phyloP scores from a whole-genome alignment of 1,284 basidiomycete species.

The Apiotrichum siamense region DNA sequence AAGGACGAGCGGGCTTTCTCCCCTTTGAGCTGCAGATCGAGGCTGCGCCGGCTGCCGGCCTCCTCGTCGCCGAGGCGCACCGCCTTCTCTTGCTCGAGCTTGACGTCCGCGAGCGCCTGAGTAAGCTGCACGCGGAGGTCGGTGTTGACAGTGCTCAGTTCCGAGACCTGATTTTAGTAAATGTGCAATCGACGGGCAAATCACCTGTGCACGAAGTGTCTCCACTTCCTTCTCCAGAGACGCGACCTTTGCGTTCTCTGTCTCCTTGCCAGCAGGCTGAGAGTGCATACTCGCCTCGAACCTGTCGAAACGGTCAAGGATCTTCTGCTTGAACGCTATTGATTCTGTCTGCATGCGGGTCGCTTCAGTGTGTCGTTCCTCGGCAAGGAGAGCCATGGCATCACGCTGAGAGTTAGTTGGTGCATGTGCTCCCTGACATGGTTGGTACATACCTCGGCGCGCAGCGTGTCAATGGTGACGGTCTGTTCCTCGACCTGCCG shows the following conservation, averaged over 20 bases:
- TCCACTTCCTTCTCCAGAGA: conserved; percentile 7
- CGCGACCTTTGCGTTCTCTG: not conserved
- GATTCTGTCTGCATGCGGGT: conserved; percentile 4
- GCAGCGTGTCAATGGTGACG: not conserved
- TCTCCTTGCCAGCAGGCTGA: not conserved
- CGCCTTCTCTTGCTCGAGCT: conserved; percentile 13
- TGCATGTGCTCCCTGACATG: too few relatives aligned
- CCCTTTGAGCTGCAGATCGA: conserved; percentile 17
- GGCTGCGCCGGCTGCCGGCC: conserved; percentile 6
- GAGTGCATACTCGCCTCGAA: not conserved
- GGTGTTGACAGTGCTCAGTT: not conserved
- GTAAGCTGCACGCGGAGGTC: conserved; percentile 14
- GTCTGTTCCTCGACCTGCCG: conserved; percentile 3
- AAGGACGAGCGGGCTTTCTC: conserved; percentile 14
- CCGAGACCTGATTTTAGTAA: conserved; percentile 2
- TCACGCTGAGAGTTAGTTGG: conserved; percentile 9
- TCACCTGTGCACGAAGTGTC: conserved; percentile 8
- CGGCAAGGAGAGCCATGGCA: not conserved
- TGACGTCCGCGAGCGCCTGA: conserved; percentile 4
- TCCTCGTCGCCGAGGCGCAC: conserved; percentile 11
- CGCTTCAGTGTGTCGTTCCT: conserved; percentile 5
- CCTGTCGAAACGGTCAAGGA: conserved; percentile 7
- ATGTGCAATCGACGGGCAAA: not conserved
- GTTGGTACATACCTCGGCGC: not conserved
- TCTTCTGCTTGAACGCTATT: not conserved